A percentile compares a stretch with the other conserved stretches of the same genome.
These are phyloP conservation scores for Botrytis fabae DNA, from an alignment of 2,329 filamentous ascomycete species.

Conservation along the genomic window DNA sequence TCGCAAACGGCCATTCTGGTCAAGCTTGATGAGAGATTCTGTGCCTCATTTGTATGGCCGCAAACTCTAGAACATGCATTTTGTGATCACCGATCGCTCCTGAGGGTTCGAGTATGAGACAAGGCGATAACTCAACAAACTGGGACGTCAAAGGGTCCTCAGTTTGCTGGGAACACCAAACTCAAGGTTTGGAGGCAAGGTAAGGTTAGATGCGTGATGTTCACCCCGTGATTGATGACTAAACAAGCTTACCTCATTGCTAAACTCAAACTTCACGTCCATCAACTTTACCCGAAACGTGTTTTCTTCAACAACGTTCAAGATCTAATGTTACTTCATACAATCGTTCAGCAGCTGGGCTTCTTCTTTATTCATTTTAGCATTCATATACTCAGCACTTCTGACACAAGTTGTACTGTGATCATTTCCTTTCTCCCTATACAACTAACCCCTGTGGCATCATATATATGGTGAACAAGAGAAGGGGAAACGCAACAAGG, in stretches of 20 bases:
- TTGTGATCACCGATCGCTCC: not conserved
- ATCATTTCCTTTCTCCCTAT: too few species aligned
- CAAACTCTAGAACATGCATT: not conserved
- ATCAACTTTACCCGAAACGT: not conserved
- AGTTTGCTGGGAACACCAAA: not conserved
- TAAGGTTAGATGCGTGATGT: not conserved
- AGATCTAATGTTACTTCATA: too few species aligned
- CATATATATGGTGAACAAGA: too few species aligned
- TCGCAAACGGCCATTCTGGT: not conserved
- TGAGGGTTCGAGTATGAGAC: not conserved
- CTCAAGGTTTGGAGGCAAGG: not conserved
- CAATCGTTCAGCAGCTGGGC: too few species aligned
- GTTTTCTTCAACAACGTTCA: too few species aligned
- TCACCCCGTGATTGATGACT: not conserved
- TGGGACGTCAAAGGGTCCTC: not conserved
- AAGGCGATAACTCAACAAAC: not conserved
- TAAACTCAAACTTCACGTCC: not conserved
- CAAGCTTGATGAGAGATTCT: not conserved
- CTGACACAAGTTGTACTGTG: too few species aligned
- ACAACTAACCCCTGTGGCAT: too few species aligned
- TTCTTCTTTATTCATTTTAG: too few species aligned
- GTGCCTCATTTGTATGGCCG: not conserved
- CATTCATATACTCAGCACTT: too few species aligned
- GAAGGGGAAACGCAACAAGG: too few species aligned
- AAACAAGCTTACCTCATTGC: not conserved